A percentile compares a stretch with the other conserved stretches of the same genome.
These are phyloP conservation scores for Omphalea diandra DNA, from an alignment of 441 rosid species.

Conservation along the genomic window DNA sequence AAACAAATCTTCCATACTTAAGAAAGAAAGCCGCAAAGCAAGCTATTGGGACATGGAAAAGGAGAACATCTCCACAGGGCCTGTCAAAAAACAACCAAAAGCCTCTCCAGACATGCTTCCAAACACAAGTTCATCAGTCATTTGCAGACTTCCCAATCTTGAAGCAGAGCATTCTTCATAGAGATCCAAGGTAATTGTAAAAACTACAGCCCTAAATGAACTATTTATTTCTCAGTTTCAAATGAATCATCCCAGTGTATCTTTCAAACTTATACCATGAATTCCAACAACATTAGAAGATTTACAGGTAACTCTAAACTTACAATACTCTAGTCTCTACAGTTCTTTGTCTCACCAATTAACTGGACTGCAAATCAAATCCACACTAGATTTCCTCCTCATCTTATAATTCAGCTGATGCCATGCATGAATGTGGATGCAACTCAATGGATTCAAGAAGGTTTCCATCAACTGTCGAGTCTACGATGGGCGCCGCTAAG, in stretches of 20 bases:
- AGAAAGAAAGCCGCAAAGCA: not conserved
- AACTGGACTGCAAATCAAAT: slow-evolving; percentile 28
- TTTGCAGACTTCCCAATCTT: not conserved
- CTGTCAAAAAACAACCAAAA: slow-evolving; percentile 18
- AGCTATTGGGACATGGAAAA: not conserved
- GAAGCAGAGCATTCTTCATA: slow-evolving; percentile 6
- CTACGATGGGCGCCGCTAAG: slow-evolving; percentile 17
- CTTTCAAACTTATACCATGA: slow-evolving; percentile 26
- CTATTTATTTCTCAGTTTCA: slow-evolving; percentile 29
- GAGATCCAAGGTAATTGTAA: not conserved
- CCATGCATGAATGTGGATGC: slow-evolving; percentile 27
- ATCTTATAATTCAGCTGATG: slow-evolving; percentile 30
- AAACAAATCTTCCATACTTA: not conserved
- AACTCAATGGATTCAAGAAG: slow-evolving; percentile 19
- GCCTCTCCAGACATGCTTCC: slow-evolving; percentile 20
- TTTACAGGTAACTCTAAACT: slow-evolving; percentile 37
- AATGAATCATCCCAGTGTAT: slow-evolving; percentile 34
- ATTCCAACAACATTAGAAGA: slow-evolving; percentile 33
- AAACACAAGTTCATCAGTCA: slow-evolving; percentile 8
- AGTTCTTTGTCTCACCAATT: slow-evolving; percentile 30
- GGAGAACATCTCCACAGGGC: slow-evolving; percentile 22
- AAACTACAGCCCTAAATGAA: slow-evolving; percentile 15
- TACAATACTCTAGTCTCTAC: slow-evolving; percentile 31
- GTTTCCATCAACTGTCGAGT: slow-evolving; percentile 17
- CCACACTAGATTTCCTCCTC: slow-evolving; percentile 25